These are phyloP conservation scores for Anthracocystis walkeri DNA, from an alignment of 1,284 basidiomycete species.

Conservation along the genomic window DNA sequence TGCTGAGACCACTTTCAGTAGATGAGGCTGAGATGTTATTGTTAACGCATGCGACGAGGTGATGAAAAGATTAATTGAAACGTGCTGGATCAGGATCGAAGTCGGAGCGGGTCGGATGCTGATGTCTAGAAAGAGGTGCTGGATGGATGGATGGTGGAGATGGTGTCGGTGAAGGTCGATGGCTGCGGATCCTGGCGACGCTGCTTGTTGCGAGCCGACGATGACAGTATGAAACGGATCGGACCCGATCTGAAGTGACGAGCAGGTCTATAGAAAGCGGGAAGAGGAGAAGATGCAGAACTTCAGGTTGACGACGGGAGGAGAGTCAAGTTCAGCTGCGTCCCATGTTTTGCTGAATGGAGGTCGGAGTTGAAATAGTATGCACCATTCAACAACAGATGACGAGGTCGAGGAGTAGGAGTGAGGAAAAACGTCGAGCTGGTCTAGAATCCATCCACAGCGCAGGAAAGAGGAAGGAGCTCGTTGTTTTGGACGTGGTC, in stretches of 20 bases:
- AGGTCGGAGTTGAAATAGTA: constrained; percentile 28
- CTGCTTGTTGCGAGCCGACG: neutral
- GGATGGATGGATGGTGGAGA: constrained; percentile 4
- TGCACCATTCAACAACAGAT: neutral
- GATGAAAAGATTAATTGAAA: neutral
- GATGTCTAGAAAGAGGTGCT: neutral
- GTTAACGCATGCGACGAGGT: constrained; percentile 3
- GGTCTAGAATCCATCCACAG: neutral
- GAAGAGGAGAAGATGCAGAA: too few relatives aligned
- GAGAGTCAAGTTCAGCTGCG: neutral
- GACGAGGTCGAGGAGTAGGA: neutral
- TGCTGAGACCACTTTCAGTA: neutral
- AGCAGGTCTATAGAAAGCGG: neutral
- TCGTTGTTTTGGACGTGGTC: constrained; percentile 12
- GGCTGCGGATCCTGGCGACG: neutral
- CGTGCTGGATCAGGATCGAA: neutral
- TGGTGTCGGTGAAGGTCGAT: neutral
- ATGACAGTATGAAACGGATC: constrained; percentile 9
- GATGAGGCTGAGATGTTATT: neutral
- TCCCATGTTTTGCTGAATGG: constrained; percentile 30
- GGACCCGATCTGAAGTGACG: constrained; percentile 25
- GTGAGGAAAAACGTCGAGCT: neutral
- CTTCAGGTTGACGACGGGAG: neutral
- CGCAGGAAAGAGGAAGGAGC: neutral
- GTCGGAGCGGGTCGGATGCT: neutral